Evolutionary conservation across 768 basidiomycete species (phyloP).

Genomic region (Coprinopsis cinerea): DNA sequence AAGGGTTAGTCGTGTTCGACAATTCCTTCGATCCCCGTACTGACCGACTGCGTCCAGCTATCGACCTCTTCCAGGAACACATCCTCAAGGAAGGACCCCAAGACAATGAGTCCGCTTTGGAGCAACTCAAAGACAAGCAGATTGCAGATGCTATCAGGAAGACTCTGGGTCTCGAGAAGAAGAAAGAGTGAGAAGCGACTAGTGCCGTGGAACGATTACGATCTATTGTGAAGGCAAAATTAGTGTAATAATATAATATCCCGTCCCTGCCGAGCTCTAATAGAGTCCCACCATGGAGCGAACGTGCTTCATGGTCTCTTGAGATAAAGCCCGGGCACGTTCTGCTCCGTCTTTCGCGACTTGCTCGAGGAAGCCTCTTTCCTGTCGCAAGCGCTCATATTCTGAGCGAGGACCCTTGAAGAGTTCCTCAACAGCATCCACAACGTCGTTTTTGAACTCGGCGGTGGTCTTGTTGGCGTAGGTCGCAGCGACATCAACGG

Average conservation of each 20-base stretch:
- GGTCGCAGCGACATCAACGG: slow-evolving; percentile 37
- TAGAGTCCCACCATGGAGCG: slow-evolving; percentile 56
- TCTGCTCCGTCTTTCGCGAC: slow-evolving; percentile 61
- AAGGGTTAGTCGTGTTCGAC: slow-evolving; percentile 31
- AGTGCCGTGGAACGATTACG: background rate
- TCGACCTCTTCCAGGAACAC: no score
- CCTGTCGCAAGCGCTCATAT: slow-evolving; percentile 57
- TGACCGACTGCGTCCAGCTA: no score
- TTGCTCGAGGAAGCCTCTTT: slow-evolving; percentile 52
- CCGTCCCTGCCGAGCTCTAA: slow-evolving; percentile 4
- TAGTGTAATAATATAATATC: background rate
- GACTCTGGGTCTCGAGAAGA: slow-evolving; percentile 2
- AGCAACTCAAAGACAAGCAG: no score
- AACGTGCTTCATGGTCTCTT: slow-evolving; percentile 61
- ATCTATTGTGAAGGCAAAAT: background rate
- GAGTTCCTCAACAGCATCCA: slow-evolving; percentile 63
- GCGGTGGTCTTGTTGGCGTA: slow-evolving; percentile 57
- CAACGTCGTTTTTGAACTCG: slow-evolving; percentile 67
- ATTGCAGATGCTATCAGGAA: background rate
- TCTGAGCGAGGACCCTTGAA: slow-evolving; percentile 63
- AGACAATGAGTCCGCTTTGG: no score
- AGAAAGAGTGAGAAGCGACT: background rate
- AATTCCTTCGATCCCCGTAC: no score
- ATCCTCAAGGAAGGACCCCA: no score
- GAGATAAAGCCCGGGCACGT: slow-evolving; percentile 57